phyloP scores from a whole-genome alignment of 176 grass and related monocot species.

The Carex kokanica region DNA sequence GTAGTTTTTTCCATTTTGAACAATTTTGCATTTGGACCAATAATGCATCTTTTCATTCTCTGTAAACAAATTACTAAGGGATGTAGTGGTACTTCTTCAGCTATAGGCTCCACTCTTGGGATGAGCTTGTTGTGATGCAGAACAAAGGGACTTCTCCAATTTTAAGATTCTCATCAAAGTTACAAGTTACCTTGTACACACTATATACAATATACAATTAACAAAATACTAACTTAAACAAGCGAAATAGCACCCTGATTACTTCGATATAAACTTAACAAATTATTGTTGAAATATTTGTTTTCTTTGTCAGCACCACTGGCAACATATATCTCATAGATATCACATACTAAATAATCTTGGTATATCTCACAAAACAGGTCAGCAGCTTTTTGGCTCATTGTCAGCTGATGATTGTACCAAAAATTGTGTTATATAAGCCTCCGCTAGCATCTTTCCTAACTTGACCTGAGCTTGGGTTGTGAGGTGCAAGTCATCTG shows the following conservation, averaged over 20 bases:
- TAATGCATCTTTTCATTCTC: too few relatives aligned
- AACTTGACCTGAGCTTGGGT: conserved; percentile 77
- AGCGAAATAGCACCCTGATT: not conserved
- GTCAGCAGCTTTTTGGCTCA: not conserved
- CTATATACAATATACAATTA: not conserved
- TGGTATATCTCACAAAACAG: not conserved
- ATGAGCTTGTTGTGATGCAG: too few relatives aligned
- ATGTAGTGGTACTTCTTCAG: too few relatives aligned
- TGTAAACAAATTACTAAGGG: too few relatives aligned
- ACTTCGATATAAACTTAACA: not conserved
- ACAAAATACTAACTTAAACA: not conserved
- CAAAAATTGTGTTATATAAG: conserved; percentile 47
- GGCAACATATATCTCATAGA: not conserved
- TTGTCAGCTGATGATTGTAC: not conserved
- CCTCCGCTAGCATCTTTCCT: conserved; percentile 71
- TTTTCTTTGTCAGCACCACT: not conserved
- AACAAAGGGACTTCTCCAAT: conserved; percentile 3
- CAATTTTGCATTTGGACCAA: too few relatives aligned
- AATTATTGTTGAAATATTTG: not conserved
- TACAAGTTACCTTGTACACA: conserved; percentile 4
- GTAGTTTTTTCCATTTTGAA: too few relatives aligned
- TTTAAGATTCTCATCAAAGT: conserved; percentile 24
- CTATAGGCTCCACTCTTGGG: too few relatives aligned
- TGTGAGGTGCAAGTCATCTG: conserved; percentile 71
- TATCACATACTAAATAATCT: not conserved